phyloP scores from a whole-genome alignment of 2,329 filamentous ascomycete genomes.

The Plectosphaerella plurivora region DNA sequence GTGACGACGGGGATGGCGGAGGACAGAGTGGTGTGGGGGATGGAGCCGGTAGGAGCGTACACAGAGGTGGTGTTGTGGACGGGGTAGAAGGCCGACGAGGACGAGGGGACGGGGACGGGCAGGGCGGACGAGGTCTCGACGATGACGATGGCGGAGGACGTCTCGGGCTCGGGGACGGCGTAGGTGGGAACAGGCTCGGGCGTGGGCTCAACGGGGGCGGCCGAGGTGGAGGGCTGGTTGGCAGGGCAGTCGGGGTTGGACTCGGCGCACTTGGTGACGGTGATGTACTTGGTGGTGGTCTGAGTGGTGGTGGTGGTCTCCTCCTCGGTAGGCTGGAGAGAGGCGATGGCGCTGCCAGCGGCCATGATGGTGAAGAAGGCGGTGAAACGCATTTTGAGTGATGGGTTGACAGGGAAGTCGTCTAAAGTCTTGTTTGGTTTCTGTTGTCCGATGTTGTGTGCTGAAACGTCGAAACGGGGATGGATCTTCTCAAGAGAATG shows the following conservation, averaged over 20 bases:
- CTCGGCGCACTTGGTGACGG: conserved; percentile 43
- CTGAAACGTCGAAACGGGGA: not conserved
- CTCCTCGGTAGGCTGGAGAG: conserved; percentile 23
- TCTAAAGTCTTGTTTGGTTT: conserved; percentile 3
- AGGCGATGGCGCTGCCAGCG: conserved; percentile 31
- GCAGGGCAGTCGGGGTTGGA: conserved; percentile 38
- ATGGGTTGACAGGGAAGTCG: conserved; percentile 5
- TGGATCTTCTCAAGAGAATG: not conserved
- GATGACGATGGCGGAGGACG: conserved; percentile 9
- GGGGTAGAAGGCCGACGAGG: conserved; percentile 19
- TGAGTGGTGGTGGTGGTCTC: conserved; percentile 37
- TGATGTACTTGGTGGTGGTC: conserved; percentile 38
- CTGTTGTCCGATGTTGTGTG: not conserved
- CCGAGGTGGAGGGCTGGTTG: conserved; percentile 13
- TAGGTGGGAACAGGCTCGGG: conserved; percentile 10
- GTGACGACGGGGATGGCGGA: conserved; percentile 12
- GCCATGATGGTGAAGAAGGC: conserved; percentile 35
- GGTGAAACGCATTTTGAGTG: conserved; percentile 41
- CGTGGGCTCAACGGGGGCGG: conserved; percentile 18
- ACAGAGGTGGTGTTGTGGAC: conserved; percentile 27
- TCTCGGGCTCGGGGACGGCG: conserved; percentile 4
- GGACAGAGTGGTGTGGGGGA: conserved; percentile 17
- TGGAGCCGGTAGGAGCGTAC: conserved; percentile 15
- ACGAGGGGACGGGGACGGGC: conserved; percentile 7
- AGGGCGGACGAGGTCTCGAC: conserved; percentile 3